Evolutionary conservation across 331 rosid genomes (phyloP).

Genomic region (Quercus phellos): DNA sequence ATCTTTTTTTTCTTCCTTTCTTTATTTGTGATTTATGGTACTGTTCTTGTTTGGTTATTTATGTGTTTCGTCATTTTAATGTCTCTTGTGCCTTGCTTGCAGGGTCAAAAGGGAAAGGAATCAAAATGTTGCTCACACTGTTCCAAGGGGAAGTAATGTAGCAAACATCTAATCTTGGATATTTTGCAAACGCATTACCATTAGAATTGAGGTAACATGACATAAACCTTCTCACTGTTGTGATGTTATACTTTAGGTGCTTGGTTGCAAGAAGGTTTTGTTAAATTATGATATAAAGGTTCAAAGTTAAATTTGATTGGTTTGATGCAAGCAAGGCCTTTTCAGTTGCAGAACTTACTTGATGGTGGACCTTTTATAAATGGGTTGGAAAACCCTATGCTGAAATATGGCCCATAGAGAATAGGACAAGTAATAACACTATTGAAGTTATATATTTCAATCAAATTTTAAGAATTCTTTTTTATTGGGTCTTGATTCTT

Average conservation of each 20-base stretch:
- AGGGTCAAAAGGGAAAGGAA: conserved; percentile 15
- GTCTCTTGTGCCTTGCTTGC: conserved; percentile 10
- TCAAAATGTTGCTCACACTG: not conserved
- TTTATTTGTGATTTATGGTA: not conserved
- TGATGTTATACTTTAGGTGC: not conserved
- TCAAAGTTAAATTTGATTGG: too few species aligned
- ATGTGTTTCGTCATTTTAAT: not conserved
- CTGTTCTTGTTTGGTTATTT: not conserved
- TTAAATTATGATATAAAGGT: not conserved
- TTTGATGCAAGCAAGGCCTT: too few species aligned
- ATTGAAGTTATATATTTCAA: too few species aligned
- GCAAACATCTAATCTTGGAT: not conserved
- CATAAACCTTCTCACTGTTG: not conserved
- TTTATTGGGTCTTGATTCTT: too few species aligned
- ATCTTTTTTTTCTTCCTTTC: not conserved
- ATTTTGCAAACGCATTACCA: not conserved
- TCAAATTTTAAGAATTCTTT: too few species aligned
- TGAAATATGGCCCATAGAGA: too few species aligned
- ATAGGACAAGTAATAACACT: too few species aligned
- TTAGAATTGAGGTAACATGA: not conserved
- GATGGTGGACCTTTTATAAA: too few species aligned
- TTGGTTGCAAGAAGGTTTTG: not conserved
- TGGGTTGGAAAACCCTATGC: too few species aligned
- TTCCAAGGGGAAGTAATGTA: not conserved
- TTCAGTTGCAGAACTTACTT: too few species aligned